These are phyloP conservation scores for Coniochaeta sp. DNA, from an alignment of 2,329 filamentous ascomycete genomes.

Conservation along the genomic window DNA sequence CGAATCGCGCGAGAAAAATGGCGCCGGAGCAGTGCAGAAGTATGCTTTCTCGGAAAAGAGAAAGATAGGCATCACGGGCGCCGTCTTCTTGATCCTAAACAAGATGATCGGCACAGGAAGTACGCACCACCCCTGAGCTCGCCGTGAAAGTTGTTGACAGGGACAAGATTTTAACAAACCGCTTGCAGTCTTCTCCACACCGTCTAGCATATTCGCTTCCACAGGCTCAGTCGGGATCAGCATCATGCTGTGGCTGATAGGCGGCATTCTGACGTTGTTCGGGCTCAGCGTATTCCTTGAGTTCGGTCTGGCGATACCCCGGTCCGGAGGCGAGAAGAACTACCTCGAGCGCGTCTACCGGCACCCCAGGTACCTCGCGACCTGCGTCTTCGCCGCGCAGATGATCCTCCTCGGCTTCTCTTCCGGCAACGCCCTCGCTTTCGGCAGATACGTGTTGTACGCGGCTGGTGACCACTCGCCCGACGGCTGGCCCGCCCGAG, in stretches of 20 bases:
- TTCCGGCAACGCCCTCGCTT: conserved; percentile 50
- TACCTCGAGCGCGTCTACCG: conserved; percentile 57
- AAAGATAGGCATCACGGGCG: conserved; percentile 45
- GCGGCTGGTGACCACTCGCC: conserved; percentile 30
- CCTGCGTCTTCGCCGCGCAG: conserved; percentile 51
- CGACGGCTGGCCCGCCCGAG: conserved; percentile 49
- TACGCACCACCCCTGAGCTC: conserved; percentile 20
- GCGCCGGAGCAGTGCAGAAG: conserved; percentile 6
- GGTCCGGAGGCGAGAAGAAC: conserved; percentile 60
- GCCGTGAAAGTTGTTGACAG: neutral
- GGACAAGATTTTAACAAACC: too few species aligned
- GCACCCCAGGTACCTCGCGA: conserved; percentile 50
- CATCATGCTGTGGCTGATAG: conserved; percentile 26
- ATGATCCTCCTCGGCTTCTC: conserved; percentile 57
- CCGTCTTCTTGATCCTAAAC: conserved; percentile 48
- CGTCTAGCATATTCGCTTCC: conserved; percentile 42
- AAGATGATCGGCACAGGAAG: conserved; percentile 54
- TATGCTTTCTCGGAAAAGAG: conserved; percentile 31
- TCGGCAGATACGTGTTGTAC: conserved; percentile 45
- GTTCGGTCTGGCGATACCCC: conserved; percentile 56
- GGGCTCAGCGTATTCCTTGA: conserved; percentile 56
- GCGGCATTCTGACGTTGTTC: conserved; percentile 45
- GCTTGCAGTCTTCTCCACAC: conserved; percentile 49
- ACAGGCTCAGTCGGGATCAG: conserved; percentile 46
- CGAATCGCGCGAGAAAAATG: neutral